Conservation (phyloP, 2,329 filamentous ascomycete genomes). For the Sclerotinia borealis region DNA sequence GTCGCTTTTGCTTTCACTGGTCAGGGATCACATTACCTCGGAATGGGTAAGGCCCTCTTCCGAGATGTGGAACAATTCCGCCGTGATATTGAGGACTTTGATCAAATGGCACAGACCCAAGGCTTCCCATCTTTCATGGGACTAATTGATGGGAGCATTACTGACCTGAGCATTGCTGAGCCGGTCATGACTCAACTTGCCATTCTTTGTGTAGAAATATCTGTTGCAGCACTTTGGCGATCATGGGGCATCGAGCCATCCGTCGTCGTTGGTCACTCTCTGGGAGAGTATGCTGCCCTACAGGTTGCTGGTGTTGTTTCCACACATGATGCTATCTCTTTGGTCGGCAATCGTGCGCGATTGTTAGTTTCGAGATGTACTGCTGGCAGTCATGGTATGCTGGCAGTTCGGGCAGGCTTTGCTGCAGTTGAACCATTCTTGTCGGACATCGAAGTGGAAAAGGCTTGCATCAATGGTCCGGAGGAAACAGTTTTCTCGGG, state of each 20-base stretch:
- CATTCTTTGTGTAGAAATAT: conserved; percentile 43
- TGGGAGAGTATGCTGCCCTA: conserved; percentile 69
- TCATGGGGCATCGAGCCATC: conserved; percentile 50
- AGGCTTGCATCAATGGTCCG: conserved; percentile 69
- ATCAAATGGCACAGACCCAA: conserved; percentile 22
- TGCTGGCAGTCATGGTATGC: conserved; percentile 61
- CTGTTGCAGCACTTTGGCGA: conserved; percentile 47
- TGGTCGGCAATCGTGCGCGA: conserved; percentile 62
- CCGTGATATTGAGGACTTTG: conserved; percentile 22
- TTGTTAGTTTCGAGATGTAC: conserved; percentile 60
- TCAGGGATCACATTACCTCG: conserved; percentile 41
- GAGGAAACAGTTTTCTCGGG: conserved; percentile 65
- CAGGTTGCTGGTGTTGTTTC: conserved; percentile 64
- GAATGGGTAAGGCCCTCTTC: conserved; percentile 25
- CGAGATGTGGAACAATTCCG: conserved; percentile 35
- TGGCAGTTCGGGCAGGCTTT: conserved; percentile 43
- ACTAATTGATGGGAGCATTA: conserved; percentile 34
- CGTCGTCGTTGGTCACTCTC: conserved; percentile 54
- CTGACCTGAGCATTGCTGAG: background rate
- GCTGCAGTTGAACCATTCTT: conserved; percentile 9
- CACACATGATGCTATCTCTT: conserved; percentile 61
- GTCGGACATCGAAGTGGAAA: conserved; percentile 18
- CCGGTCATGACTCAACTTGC: conserved; percentile 11
- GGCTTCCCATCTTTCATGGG: conserved; percentile 29
- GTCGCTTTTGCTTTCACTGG: conserved; percentile 28